Percentiles rank a stretch among this genome's conserved stretches.
Conservation (phyloP, 129 eudicot species). For the Flaveria linearis region DNA sequence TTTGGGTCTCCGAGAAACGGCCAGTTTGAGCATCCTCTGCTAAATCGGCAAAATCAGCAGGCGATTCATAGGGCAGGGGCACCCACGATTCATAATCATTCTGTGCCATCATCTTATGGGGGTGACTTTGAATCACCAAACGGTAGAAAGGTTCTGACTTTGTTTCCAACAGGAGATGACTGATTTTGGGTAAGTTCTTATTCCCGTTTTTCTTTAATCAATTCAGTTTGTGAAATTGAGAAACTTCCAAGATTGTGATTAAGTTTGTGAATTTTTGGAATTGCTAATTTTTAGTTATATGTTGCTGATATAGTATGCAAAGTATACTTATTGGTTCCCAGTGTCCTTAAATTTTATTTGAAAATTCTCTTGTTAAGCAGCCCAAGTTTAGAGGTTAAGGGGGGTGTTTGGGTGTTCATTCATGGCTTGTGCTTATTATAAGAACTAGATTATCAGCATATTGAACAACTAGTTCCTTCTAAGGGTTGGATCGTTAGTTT, state of each 20-base stretch:
- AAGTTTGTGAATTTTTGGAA: background rate
- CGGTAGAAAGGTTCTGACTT: constrained; percentile 80
- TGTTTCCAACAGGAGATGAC: constrained; percentile 86
- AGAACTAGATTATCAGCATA: background rate
- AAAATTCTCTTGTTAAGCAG: no score
- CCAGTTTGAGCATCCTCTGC: constrained; percentile 63
- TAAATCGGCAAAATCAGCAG: constrained; percentile 58
- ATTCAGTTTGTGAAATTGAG: constrained; percentile 17
- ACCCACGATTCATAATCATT: constrained; percentile 35
- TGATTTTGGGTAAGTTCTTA: constrained; percentile 43
- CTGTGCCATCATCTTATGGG: constrained; percentile 51
- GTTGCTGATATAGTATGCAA: background rate
- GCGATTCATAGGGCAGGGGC: constrained; percentile 49
- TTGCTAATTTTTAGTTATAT: background rate
- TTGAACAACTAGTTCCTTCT: background rate
- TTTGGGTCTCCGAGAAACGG: constrained; percentile 70
- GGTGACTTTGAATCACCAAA: constrained; percentile 74
- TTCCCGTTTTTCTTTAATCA: no score
- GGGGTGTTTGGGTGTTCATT: background rate
- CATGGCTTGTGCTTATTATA: background rate
- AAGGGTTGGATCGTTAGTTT: no score
- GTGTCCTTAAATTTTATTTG: background rate
- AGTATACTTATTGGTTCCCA: background rate
- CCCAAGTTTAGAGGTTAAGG: background rate
- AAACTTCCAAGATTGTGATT: background rate